phyloP scores from a whole-genome alignment of 2,329 filamentous ascomycete genomes.

The Hypoxylon sp. region DNA sequence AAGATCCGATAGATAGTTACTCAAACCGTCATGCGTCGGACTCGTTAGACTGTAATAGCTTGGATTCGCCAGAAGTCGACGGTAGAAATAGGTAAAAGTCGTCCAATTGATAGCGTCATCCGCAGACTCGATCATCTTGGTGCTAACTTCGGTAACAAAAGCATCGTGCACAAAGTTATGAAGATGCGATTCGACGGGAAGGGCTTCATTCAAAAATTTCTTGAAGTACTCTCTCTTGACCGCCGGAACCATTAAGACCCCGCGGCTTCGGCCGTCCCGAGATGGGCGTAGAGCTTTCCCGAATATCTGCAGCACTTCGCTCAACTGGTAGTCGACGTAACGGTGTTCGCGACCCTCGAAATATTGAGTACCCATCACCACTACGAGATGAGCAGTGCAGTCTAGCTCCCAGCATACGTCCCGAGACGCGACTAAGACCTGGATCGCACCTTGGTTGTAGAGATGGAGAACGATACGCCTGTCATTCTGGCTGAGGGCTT shows the following conservation, averaged over 20 bases:
- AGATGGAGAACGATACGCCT: conserved; percentile 94
- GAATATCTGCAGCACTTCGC: conserved; percentile 97
- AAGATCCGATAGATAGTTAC: conserved; percentile 91
- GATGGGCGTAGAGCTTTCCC: conserved; percentile 87
- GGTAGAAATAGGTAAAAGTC: conserved; percentile 98
- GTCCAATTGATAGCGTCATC: conserved; percentile 99
- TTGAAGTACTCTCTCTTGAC: conserved; percentile 98
- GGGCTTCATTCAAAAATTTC: conserved; percentile 95
- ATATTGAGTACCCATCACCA: conserved; percentile 98
- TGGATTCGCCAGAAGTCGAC: conserved; percentile 91
- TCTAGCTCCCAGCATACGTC: conserved; percentile 98
- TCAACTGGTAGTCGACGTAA: conserved; percentile 95
- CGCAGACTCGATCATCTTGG: conserved; percentile 92
- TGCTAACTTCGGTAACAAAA: conserved; percentile 97
- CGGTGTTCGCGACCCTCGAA: conserved; percentile 97
- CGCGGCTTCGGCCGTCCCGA: conserved; percentile 83
- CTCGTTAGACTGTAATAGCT: conserved; percentile 94
- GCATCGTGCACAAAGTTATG: conserved; percentile 93
- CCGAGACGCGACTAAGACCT: conserved; percentile 79
- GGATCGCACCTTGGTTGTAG: conserved; percentile 88
- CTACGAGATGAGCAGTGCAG: conserved; percentile 86
- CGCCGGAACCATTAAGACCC: conserved; percentile 95
- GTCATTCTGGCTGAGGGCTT: conserved; percentile 88
- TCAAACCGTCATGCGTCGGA: conserved; percentile 92
- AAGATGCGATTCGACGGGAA: conserved; percentile 94